Evolutionary conservation across 768 basidiomycete genomes (phyloP), one percentile per base, ranked within the genome.

Genomic region (Collybiopsis confluens): DNA sequence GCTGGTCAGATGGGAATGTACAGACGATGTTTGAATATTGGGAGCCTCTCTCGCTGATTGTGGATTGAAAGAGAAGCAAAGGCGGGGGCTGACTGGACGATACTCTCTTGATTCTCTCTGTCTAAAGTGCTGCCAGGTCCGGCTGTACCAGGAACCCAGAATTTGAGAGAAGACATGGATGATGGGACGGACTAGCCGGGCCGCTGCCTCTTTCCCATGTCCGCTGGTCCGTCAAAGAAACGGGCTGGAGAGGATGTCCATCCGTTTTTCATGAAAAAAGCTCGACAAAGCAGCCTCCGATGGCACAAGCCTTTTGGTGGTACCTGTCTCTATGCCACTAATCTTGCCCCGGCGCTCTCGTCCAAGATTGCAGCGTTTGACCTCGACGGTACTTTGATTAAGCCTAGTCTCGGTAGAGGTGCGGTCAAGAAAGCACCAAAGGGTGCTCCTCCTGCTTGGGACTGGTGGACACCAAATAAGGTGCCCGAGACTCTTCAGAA

Each of bases 71-170:
- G 69, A 13, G 77, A 73, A 21, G 75, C 68, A 40, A 76, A 74
- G 21, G 73, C 64, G 2, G 83, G 80, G 0, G 86, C 81, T 46
- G 88, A 88, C 7, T 82, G 78, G 16, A 92, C 68, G 7, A 93
- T 70, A 45, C 75, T 78, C 28, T 82, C 90, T 66, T 95, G 92
- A 20, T 87, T 77, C 21, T 83, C 82, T 61, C 95, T 80, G 71
- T 98, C 96, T 30, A 96, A 80, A 21, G 82, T 84, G 62, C 91
- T 94, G 2, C 93, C 94, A 42, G 93, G 92, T 1, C 81, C 90
- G 45, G 73, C 65, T 13, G 90, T 87, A 15, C 93, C 93, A 4
- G 93, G 93, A 66, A 92, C 93, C 92, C 92, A 95, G 64, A 95
- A 94, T 41, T 83, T 80, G 52, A 85, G 69, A 18, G 80, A 74